A percentile compares a stretch with the other conserved stretches of the same genome.
These are phyloP conservation scores for Exophiala mesophila DNA, from an alignment of 2,329 filamentous ascomycete genomes.

Conservation along the genomic window DNA sequence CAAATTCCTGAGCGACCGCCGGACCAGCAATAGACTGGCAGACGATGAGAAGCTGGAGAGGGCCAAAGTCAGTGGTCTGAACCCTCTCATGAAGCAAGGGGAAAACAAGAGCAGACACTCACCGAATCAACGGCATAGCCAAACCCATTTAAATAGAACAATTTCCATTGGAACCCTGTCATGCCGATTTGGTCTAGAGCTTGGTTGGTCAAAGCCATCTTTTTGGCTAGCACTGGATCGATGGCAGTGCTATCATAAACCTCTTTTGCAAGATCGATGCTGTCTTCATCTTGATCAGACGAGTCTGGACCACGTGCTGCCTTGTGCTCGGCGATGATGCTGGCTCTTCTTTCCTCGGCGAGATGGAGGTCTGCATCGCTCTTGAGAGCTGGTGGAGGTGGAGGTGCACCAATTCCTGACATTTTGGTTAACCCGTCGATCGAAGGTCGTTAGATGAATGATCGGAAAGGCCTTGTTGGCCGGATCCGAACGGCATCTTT, in stretches of 20 bases:
- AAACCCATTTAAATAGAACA: constrained; percentile 59
- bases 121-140: constrained; percentile 42
- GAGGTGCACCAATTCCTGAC: constrained; percentile 2
- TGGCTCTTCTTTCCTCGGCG: constrained; percentile 5
- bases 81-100: no score
- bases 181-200: constrained; percentile 56
- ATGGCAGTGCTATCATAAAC: constrained; percentile 22
- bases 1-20: constrained; percentile 23
- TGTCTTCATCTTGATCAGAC: constrained; percentile 10
- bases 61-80: constrained; percentile 3
- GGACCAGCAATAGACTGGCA: constrained; percentile 27
- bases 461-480: no score
- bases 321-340: constrained; percentile 2
- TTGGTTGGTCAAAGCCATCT: constrained; percentile 35
- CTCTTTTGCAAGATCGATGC: constrained; percentile 15
- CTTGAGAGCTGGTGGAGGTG: neutral
- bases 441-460: no score
- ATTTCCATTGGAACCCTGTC: constrained; percentile 55
- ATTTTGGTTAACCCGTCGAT: neutral
- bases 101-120: constrained; percentile 18
- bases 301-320: neutral
- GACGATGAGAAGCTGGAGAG: constrained; percentile 36
- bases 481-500: no score
- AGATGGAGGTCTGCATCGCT: constrained; percentile 2
- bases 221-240: constrained; percentile 35